Conservation (phyloP, 192 early-diverging fungal species). For the Entrophospora sp. region DNA sequence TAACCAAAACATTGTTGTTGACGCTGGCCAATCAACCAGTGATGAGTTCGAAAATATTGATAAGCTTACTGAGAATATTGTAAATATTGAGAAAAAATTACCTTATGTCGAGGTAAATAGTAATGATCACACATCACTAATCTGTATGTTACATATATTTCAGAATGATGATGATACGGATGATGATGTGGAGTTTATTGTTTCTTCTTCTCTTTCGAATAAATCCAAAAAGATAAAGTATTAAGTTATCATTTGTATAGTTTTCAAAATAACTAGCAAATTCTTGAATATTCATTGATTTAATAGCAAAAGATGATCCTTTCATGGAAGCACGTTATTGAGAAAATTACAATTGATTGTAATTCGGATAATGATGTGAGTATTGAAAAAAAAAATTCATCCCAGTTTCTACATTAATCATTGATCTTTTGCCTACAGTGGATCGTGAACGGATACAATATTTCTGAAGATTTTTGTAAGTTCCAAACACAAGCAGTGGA, state of each 20-base stretch:
- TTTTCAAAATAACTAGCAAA: slow-evolving; percentile 12
- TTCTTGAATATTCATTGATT: slow-evolving; percentile 8
- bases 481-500: slow-evolving; percentile 3
- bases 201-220: slow-evolving; percentile 4
- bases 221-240: slow-evolving; percentile 9
- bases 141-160: slow-evolving; percentile 1
- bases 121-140: neutral
- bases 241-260: slow-evolving; percentile 3
- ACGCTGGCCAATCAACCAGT: slow-evolving; percentile 11
- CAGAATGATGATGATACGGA: neutral
- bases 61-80: neutral
- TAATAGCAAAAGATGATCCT: neutral
- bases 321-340: slow-evolving; percentile 2
- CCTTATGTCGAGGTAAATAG: neutral
- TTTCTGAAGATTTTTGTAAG: neutral
- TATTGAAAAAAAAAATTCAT: slow-evolving; percentile 3
- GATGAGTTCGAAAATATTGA: slow-evolving; percentile 7
- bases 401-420: neutral
- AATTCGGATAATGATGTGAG: slow-evolving; percentile 4
- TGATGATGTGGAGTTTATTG: slow-evolving; percentile 3
- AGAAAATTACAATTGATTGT: slow-evolving; percentile 3
- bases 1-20: slow-evolving; percentile 1
- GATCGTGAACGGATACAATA: neutral
- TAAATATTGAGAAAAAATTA: slow-evolving; percentile 3
- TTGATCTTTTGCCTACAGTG: slow-evolving; percentile 7